phyloP scores from a whole-genome alignment of 768 basidiomycete species.

The Mycena crocata region DNA sequence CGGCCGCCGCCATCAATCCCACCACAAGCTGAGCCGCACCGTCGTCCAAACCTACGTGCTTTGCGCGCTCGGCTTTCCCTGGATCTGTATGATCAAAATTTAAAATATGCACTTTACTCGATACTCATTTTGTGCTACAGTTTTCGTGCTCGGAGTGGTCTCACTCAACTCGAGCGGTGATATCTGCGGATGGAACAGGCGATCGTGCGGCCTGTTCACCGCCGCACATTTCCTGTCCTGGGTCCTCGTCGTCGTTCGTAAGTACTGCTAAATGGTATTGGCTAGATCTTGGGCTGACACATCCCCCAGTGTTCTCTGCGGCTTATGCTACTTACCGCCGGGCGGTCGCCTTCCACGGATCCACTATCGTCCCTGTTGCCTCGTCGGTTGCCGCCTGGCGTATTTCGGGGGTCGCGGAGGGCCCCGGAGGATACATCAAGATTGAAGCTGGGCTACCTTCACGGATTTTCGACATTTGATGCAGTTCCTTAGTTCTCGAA shows the following conservation, averaged over 20 bases:
- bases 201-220: not conserved
- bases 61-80: slow-evolving; percentile 9
- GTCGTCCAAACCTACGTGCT: slow-evolving; percentile 11
- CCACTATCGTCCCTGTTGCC: not conserved
- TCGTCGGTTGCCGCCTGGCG: slow-evolving; percentile 8
- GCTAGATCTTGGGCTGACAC: not conserved
- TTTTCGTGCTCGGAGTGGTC: slow-evolving; percentile 3
- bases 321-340: slow-evolving; percentile 19
- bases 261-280: not conserved
- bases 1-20: not conserved
- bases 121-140: not conserved
- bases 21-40: slow-evolving; percentile 17
- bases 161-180: not conserved
- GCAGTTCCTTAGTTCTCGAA: too few relatives aligned
- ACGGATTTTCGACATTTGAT: too few relatives aligned
- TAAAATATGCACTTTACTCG: not conserved
- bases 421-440: too few relatives aligned
- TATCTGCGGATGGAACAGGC: not conserved
- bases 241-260: slow-evolving; percentile 14
- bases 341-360: slow-evolving; percentile 15
- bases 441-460: too few relatives aligned
- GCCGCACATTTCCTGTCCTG: slow-evolving; percentile 10
- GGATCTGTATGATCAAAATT: not conserved
- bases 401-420: slow-evolving; percentile 1
- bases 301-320: slow-evolving; percentile 18